Percentiles rank a stretch among this genome's conserved stretches.
Conservation (phyloP, 1,284 basidiomycete species). For the Uromyces viciae-fabae region DNA sequence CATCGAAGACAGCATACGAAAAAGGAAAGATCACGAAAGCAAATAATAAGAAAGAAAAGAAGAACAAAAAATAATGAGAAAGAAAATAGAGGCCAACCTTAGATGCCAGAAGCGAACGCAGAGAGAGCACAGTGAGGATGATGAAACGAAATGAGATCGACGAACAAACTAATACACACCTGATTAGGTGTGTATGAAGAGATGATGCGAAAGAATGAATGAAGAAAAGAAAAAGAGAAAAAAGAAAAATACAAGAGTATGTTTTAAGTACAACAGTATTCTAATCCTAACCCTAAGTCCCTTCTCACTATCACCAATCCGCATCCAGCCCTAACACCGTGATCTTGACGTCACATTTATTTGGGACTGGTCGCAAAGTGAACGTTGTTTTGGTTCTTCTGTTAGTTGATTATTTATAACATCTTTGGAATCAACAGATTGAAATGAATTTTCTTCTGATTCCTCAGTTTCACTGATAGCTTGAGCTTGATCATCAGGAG, state of each 20-base stretch:
- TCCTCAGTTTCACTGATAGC: no score
- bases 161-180: neutral
- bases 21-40: neutral
- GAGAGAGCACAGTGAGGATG: neutral
- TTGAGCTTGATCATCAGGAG: no score
- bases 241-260: neutral
- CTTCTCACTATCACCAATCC: no score
- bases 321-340: no score
- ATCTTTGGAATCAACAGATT: no score
- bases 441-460: no score
- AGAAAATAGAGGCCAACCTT: neutral
- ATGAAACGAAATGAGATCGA: neutral
- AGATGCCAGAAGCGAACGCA: neutral
- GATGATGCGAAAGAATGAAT: neutral
- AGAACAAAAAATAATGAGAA: neutral
- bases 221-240: neutral
- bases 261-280: neutral
- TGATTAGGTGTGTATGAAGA: neutral
- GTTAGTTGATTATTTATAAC: no score
- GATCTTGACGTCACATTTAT: no score
- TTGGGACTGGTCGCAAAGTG: no score
- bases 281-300: no score
- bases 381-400: no score
- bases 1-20: neutral
- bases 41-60: constrained; percentile 5